Evolutionary conservation across 352 stramenopile genomes (phyloP).

Genomic region (Phytophthora niederhauseri): DNA sequence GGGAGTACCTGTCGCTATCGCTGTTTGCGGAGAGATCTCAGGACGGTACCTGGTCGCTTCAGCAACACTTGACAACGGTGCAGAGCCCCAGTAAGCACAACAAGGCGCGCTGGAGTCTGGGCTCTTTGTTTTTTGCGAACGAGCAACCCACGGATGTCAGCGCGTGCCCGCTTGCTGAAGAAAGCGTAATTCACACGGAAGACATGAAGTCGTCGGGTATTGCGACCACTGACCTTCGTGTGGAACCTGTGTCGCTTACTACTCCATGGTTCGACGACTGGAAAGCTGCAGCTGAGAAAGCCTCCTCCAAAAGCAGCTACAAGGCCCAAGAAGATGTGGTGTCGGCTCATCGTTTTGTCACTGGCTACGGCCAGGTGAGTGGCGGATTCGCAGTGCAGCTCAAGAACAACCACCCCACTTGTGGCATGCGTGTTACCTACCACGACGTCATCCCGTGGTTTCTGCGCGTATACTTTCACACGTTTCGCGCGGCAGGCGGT

Average conservation of each 20-base stretch:
- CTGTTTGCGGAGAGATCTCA: constrained; percentile 44
- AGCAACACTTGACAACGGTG: constrained; percentile 69
- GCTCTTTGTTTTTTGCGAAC: constrained; percentile 53
- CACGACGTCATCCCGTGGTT: constrained; percentile 85
- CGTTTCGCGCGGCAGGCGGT: constrained; percentile 40
- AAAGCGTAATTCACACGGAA: constrained; percentile 52
- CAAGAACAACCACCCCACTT: constrained; percentile 58
- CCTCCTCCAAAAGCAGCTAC: constrained; percentile 11
- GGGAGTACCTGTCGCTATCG: constrained; percentile 70
- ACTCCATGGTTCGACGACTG: constrained; percentile 34
- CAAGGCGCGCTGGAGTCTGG: constrained; percentile 43
- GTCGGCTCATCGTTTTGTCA: constrained; percentile 76
- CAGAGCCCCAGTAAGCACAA: constrained; percentile 39
- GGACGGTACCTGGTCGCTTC: constrained; percentile 38
- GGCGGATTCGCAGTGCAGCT: constrained; percentile 75
- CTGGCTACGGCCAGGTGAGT: constrained; percentile 74
- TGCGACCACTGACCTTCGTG: constrained; percentile 34
- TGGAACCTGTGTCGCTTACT: constrained; percentile 10
- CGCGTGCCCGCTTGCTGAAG: constrained; percentile 46
- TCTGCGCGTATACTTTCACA: constrained; percentile 80
- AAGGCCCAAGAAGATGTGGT: constrained; percentile 41
- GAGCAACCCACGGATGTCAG: constrained; percentile 20
- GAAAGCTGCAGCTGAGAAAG: constrained; percentile 21
- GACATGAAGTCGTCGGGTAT: constrained; percentile 2
- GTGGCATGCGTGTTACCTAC: constrained; percentile 66